Evolutionary conservation across 1,139 yeast species (phyloP).

Genomic region (Nakaseomyces nivariensis): DNA sequence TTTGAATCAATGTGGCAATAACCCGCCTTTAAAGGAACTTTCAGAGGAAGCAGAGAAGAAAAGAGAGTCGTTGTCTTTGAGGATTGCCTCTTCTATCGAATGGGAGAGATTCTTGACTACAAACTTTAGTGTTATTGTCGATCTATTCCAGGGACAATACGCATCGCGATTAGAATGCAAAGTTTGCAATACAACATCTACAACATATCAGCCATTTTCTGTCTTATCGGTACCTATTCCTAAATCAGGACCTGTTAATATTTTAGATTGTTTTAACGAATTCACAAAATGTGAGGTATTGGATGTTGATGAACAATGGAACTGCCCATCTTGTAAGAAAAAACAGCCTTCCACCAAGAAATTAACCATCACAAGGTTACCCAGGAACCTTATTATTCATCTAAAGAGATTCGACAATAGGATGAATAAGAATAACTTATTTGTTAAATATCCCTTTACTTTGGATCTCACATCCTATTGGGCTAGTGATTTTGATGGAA

Average conservation of each 20-base stretch:
- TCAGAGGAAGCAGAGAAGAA: conserved; percentile 63
- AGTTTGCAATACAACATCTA: conserved; percentile 65
- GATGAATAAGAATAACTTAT: conserved; percentile 27
- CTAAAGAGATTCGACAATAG: conserved; percentile 58
- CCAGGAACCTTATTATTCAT: conserved; percentile 60
- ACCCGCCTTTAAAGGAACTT: conserved; percentile 42
- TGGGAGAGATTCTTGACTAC: conserved; percentile 83
- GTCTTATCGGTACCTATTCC: conserved; percentile 69
- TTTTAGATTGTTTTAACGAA: conserved; percentile 58
- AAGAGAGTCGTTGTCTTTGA: conserved; percentile 64
- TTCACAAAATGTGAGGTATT: conserved; percentile 58
- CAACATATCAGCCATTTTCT: conserved; percentile 74
- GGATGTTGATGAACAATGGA: conserved; percentile 78
- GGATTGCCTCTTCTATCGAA: conserved; percentile 79
- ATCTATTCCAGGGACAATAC: conserved; percentile 81
- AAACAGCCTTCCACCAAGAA: conserved; percentile 59
- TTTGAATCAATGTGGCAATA: conserved; percentile 53
- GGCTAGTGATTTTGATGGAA: conserved; percentile 39
- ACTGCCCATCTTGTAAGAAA: conserved; percentile 67
- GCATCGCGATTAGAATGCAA: conserved; percentile 67
- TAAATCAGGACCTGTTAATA: conserved; percentile 19
- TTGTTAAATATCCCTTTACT: conserved; percentile 34
- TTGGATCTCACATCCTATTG: conserved; percentile 67
- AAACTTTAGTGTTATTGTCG: conserved; percentile 74
- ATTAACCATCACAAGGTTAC: conserved; percentile 57